A percentile compares a stretch with the other conserved stretches of the same genome.
phyloP scores from a whole-genome alignment of 2,329 filamentous ascomycete species.

The Bipolaris zeicola region DNA sequence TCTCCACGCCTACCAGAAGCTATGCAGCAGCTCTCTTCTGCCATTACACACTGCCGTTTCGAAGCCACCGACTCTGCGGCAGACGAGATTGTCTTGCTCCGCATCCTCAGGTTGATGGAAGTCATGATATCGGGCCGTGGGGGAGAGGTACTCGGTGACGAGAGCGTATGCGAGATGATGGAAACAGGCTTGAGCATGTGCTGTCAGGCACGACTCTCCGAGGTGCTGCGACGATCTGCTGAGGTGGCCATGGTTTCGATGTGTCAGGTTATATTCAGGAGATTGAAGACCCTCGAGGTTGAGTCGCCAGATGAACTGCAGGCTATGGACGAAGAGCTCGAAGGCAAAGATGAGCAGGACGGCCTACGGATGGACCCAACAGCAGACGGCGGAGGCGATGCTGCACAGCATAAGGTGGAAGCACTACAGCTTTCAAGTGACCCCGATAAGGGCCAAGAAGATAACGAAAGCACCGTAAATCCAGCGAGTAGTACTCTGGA shows the following conservation, averaged over 20 bases:
- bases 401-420: conserved; percentile 42
- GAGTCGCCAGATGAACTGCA: conserved; percentile 72
- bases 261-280: conserved; percentile 97
- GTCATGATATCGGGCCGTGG: conserved; percentile 95
- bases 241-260: conserved; percentile 98
- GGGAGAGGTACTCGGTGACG: conserved; percentile 91
- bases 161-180: conserved; percentile 99
- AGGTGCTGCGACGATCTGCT: conserved; percentile 85
- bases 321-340: conserved; percentile 68
- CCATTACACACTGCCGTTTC: conserved; percentile 96
- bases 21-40: conserved; percentile 92
- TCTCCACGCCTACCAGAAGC: conserved; percentile 89
- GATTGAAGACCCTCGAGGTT: conserved; percentile 83
- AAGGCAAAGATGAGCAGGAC: conserved; percentile 67
- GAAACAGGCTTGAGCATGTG: conserved; percentile 96
- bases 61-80: conserved; percentile 94
- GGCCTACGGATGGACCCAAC: conserved; percentile 84
- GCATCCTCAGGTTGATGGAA: conserved; percentile 97
- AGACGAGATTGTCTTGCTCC: conserved; percentile 91
- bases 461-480: conserved; percentile 46
- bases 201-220: conserved; percentile 89
- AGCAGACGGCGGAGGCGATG: conserved; percentile 66
- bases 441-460: conserved; percentile 43
- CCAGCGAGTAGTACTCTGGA: conserved; percentile 53
- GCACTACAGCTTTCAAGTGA: conserved; percentile 40